Conservation (phyloP, 495 filamentous ascomycete species). For the Penicillium turbatum region DNA sequence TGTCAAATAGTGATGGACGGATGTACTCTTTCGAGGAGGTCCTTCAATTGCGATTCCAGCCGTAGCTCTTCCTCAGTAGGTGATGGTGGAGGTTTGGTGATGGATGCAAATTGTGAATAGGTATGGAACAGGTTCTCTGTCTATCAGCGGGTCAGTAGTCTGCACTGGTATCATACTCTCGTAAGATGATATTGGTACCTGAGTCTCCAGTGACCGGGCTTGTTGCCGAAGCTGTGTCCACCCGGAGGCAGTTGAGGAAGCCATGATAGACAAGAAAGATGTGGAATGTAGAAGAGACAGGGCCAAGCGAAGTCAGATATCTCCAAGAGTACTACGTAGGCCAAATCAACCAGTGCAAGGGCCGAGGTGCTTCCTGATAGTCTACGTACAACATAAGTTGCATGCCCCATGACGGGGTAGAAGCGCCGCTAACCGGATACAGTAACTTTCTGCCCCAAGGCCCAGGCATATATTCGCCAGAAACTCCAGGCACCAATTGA, state of each 20-base stretch:
- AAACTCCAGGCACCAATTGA: not conserved
- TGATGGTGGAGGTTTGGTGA: conserved; percentile 71
- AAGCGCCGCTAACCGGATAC: conserved; percentile 12
- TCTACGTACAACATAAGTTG: conserved; percentile 22
- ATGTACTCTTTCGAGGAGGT: conserved; percentile 60
- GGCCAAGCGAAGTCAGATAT: conserved; percentile 5
- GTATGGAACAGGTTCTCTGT: conserved; percentile 91
- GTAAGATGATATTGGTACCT: conserved; percentile 51
- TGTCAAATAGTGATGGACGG: conserved; percentile 6
- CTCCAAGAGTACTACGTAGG: not conserved
- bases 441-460: conserved; percentile 3
- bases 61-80: conserved; percentile 80
- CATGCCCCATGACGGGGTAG: conserved; percentile 6
- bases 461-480: not conserved
- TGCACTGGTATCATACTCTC: not conserved
- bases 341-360: conserved; percentile 11
- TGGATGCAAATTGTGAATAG: conserved; percentile 89
- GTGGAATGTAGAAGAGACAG: not conserved
- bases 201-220: conserved; percentile 82
- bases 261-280: conserved; percentile 46
- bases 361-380: conserved; percentile 7
- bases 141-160: conserved; percentile 41
- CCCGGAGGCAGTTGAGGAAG: conserved; percentile 70
- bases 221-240: conserved; percentile 97
- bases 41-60: conserved; percentile 76